Evolutionary conservation across 2,329 filamentous ascomycete species (phyloP).

Genomic region (Cladosporium oxysporum): DNA sequence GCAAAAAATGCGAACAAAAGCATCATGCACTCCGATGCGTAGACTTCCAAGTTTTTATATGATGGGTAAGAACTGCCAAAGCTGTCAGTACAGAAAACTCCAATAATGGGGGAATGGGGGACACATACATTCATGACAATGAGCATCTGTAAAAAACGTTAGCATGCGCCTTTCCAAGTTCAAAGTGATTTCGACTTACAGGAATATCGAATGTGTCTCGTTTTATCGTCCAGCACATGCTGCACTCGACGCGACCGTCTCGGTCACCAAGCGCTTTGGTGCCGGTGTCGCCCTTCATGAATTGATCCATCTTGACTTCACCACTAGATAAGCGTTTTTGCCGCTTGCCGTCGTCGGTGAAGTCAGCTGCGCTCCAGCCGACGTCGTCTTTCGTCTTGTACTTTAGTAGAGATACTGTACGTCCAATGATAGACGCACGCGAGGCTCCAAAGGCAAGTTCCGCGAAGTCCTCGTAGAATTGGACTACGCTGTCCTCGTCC

Average conservation of each 20-base stretch:
- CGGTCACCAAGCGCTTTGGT: slow-evolving; percentile 77
- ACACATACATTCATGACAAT: slow-evolving; percentile 94
- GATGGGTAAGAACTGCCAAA: slow-evolving; percentile 24
- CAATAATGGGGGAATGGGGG: background rate
- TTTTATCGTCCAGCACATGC: slow-evolving; percentile 96
- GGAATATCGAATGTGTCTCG: slow-evolving; percentile 97
- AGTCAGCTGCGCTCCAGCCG: slow-evolving; percentile 48
- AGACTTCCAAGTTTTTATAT: slow-evolving; percentile 10
- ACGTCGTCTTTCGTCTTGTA: slow-evolving; percentile 73
- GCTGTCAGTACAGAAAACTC: background rate
- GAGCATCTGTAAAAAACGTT: slow-evolving; percentile 61
- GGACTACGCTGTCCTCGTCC: slow-evolving; percentile 88
- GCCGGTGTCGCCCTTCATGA: slow-evolving; percentile 66
- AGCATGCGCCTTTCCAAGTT: background rate
- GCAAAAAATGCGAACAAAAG: background rate
- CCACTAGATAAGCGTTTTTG: slow-evolving; percentile 25
- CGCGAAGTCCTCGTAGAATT: slow-evolving; percentile 95
- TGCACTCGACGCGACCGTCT: slow-evolving; percentile 91
- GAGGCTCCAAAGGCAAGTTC: slow-evolving; percentile 90
- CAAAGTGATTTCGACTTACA: background rate
- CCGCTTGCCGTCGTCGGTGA: slow-evolving; percentile 42
- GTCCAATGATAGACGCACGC: slow-evolving; percentile 73
- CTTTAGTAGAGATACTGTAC: slow-evolving; percentile 82
- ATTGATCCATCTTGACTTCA: slow-evolving; percentile 30
- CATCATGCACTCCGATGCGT: background rate